Conservation (phyloP, 2,329 filamentous ascomycete species). For the Beauveria scarabaeidicola region DNA sequence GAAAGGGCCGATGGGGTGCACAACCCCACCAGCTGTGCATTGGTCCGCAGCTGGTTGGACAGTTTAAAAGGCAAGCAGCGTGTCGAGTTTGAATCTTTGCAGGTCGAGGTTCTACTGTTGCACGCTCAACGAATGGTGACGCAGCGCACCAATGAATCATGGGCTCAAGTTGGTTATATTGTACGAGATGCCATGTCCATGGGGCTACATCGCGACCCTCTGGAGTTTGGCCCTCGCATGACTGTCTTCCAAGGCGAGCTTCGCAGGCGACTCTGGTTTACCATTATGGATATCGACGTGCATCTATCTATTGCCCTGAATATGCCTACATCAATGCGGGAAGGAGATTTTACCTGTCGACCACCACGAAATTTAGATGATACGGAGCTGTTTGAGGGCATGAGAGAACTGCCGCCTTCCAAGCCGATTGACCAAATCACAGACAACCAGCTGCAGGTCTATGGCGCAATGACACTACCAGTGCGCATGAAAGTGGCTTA, state of each 20-base stretch:
- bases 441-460: slow-evolving; percentile 45
- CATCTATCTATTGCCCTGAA: slow-evolving; percentile 45
- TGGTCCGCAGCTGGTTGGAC: slow-evolving; percentile 47
- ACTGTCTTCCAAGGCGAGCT: slow-evolving; percentile 44
- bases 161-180: slow-evolving; percentile 47
- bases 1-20: slow-evolving; percentile 47
- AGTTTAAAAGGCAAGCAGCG: slow-evolving; percentile 42
- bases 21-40: slow-evolving; percentile 46
- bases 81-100: slow-evolving; percentile 44
- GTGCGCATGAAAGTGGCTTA: slow-evolving; percentile 41
- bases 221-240: slow-evolving; percentile 42
- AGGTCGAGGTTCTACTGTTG: slow-evolving; percentile 44
- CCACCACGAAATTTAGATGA: slow-evolving; percentile 48
- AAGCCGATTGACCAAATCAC: slow-evolving; percentile 44
- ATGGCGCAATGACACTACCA: slow-evolving; percentile 41
- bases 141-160: slow-evolving; percentile 40
- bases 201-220: slow-evolving; percentile 49
- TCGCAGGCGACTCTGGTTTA: slow-evolving; percentile 47
- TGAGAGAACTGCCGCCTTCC: slow-evolving; percentile 39
- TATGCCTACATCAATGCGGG: slow-evolving; percentile 41
- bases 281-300: slow-evolving; percentile 48
- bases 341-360: slow-evolving; percentile 45
- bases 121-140: slow-evolving; percentile 46
- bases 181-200: slow-evolving; percentile 52
- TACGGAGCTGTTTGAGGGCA: slow-evolving; percentile 37